phyloP scores from a whole-genome alignment of 768 basidiomycete genomes.

The Mycena galericulata region DNA sequence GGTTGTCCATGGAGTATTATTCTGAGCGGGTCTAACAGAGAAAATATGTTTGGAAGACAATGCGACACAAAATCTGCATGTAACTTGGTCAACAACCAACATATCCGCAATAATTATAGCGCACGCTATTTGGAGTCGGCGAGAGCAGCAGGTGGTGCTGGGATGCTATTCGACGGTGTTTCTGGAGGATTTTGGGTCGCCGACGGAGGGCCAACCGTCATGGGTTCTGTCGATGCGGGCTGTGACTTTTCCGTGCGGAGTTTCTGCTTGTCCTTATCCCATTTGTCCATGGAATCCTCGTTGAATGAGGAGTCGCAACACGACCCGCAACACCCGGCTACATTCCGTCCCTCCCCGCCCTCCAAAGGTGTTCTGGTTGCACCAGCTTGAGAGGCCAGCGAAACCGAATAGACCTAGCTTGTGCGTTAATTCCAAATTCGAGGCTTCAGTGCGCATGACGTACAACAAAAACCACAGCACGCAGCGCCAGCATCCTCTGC shows the following conservation, averaged over 20 bases:
- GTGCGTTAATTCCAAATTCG: conserved; percentile 26
- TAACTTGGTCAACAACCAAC: not conserved
- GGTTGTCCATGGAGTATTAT: no score
- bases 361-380: conserved; percentile 44
- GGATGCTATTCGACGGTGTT: not conserved
- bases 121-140: not conserved
- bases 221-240: conserved; percentile 39
- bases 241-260: conserved; percentile 34
- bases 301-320: conserved; percentile 59
- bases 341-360: conserved; percentile 47
- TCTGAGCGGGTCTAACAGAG: no score
- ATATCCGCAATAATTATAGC: not conserved
- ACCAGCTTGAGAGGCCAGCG: conserved; percentile 39
- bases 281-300: conserved; percentile 57
- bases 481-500: conserved; percentile 31
- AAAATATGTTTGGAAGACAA: no score
- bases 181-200: not conserved
- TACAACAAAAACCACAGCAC: conserved; percentile 46
- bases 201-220: conserved; percentile 32
- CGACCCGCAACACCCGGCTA: conserved; percentile 58
- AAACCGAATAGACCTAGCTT: conserved; percentile 26
- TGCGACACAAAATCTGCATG: not conserved
- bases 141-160: not conserved
- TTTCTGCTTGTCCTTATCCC: conserved; percentile 50
- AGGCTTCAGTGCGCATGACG: conserved; percentile 16